phyloP scores from a whole-genome alignment of 2,329 filamentous ascomycete species.

The Stagonosporopsis cucurbitacearum region DNA sequence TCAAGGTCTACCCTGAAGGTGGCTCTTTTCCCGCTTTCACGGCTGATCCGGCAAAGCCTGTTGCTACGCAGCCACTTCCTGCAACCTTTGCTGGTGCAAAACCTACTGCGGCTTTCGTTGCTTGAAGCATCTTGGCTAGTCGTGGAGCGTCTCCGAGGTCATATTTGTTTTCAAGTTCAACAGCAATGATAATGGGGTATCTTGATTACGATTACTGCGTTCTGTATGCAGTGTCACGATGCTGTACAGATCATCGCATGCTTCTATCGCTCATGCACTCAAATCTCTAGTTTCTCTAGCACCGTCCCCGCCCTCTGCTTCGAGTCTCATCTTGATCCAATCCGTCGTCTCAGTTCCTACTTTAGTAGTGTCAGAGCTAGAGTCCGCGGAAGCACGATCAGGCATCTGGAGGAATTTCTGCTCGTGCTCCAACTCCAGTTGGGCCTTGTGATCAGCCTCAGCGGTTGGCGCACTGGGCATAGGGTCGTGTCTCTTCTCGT shows the following conservation, averaged over 20 bases:
- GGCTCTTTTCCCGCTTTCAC: constrained; percentile 17
- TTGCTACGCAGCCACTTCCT: constrained; percentile 16
- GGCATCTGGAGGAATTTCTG: not conserved
- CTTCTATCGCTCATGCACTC: not conserved
- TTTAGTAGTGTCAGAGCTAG: constrained; percentile 14
- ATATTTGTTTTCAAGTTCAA: not conserved
- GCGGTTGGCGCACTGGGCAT: constrained; percentile 1
- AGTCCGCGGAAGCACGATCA: not conserved
- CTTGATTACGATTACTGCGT: not conserved
- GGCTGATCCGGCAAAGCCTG: constrained; percentile 11
- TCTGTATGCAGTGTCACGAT: not conserved
- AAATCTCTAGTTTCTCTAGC: not conserved
- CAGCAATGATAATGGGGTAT: not conserved
- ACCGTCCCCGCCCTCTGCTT: not conserved
- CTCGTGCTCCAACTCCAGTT: not conserved
- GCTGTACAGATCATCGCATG: not conserved
- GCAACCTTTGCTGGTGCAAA: constrained; percentile 7
- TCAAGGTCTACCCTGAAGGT: constrained; percentile 15
- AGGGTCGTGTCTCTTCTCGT: constrained; percentile 11
- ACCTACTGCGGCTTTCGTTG: constrained; percentile 4
- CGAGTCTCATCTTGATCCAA: constrained; percentile 14
- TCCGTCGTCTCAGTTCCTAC: constrained; percentile 10
- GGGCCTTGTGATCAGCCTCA: not conserved
- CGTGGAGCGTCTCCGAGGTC: not conserved
- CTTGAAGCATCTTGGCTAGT: not conserved